Conservation (phyloP, 805 yeast species). For the Ogataea ganodermae region DNA sequence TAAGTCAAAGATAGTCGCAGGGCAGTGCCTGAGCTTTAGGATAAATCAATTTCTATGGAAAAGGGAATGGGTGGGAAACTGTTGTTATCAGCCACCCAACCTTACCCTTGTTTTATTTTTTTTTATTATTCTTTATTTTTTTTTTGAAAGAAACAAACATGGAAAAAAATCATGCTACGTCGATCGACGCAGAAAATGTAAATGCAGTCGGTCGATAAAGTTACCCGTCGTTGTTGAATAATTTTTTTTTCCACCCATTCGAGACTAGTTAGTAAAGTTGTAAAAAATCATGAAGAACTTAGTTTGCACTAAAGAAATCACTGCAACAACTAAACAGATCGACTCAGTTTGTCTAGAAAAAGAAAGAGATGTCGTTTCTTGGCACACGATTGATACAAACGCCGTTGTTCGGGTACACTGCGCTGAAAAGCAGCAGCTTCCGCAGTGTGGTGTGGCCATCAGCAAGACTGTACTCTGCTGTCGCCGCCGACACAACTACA, state of each 20-base stretch:
- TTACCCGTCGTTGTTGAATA: constrained; percentile 4
- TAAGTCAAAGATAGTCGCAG: no score
- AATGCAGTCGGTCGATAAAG: not conserved
- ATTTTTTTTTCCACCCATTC: constrained; percentile 1
- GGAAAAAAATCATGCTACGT: not conserved
- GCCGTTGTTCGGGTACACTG: constrained; percentile 5
- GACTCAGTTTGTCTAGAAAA: no score
- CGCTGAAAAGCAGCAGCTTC: constrained; percentile 1
- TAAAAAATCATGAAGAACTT: not conserved
- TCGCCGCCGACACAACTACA: not conserved
- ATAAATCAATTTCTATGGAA: no score
- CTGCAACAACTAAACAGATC: no score
- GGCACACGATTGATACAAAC: constrained; percentile 6
- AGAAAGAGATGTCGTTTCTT: constrained; percentile 2
- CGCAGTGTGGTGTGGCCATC: constrained; percentile 5
- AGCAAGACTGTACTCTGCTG: constrained; percentile 4
- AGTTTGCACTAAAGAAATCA: no score
- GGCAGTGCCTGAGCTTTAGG: no score
- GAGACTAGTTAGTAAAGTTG: not conserved
- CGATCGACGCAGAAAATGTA: not conserved
- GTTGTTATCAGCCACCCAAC: no score
- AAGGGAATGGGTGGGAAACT: not conserved
- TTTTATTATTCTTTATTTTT: not conserved
- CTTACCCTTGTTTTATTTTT: no score
- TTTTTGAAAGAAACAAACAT: not conserved